These are phyloP conservation scores for Kodamaea kakaduensis DNA, from an alignment of 805 yeast species.

Conservation along the genomic window DNA sequence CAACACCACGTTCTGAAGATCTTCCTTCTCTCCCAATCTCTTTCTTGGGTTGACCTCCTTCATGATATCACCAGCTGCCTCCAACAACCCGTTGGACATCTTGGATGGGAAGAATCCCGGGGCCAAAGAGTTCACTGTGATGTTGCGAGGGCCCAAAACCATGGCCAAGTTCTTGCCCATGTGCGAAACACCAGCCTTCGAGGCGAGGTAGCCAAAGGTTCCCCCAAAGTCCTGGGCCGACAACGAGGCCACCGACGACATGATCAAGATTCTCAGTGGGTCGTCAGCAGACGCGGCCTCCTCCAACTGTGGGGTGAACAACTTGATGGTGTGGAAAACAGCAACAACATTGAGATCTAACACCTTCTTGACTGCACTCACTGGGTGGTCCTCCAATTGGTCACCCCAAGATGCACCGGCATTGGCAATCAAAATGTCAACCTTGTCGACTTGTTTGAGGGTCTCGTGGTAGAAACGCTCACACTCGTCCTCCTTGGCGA, in stretches of 20 bases:
- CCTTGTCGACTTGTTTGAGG: conserved; percentile 34
- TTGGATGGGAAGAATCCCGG: conserved; percentile 78
- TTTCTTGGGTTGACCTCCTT: conserved; percentile 51
- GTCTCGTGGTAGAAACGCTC: conserved; percentile 41
- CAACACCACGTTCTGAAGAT: conserved; percentile 51
- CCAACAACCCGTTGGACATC: conserved; percentile 65
- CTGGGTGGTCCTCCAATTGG: conserved; percentile 56
- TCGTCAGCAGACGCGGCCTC: conserved; percentile 48
- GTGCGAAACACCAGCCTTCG: conserved; percentile 73
- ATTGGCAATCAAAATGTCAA: conserved; percentile 67
- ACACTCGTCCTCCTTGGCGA: conserved; percentile 48
- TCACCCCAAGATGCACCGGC: conserved; percentile 84
- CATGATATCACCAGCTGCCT: conserved; percentile 46
- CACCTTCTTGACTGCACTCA: conserved; percentile 58
- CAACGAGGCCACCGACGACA: conserved; percentile 62
- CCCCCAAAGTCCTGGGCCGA: conserved; percentile 46
- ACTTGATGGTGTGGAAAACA: conserved; percentile 63
- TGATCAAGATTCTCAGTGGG: conserved; percentile 62
- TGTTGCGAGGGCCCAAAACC: conserved; percentile 62
- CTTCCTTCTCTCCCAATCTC: conserved; percentile 60
- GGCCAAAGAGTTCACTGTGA: conserved; percentile 66
- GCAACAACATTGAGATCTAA: conserved; percentile 61
- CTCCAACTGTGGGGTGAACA: conserved; percentile 55
- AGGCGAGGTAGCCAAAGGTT: conserved; percentile 67
- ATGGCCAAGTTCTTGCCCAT: conserved; percentile 59